These are phyloP conservation scores for Naganishia randhawae DNA, from an alignment of 768 basidiomycete species.

Conservation along the genomic window DNA sequence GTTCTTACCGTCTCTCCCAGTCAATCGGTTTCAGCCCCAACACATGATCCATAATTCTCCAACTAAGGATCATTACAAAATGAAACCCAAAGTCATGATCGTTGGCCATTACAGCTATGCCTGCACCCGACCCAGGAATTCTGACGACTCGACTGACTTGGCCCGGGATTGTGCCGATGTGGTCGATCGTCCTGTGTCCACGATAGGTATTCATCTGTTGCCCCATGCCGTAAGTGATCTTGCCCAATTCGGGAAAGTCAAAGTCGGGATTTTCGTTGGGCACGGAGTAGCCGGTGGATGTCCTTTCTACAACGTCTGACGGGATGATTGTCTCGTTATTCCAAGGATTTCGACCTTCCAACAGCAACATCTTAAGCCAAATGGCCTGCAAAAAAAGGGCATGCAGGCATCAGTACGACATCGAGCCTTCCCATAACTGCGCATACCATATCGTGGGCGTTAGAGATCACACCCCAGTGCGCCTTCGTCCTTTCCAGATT, in stretches of 20 bases:
- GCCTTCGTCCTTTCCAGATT: conserved; percentile 25
- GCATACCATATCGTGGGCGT: conserved; percentile 40
- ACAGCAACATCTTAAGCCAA: conserved; percentile 40
- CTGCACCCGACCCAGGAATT: conserved; percentile 35
- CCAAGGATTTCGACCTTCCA: conserved; percentile 11
- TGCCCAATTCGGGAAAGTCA: neutral
- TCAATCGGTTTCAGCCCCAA: conserved; percentile 24
- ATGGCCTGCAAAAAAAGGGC: conserved; percentile 27
- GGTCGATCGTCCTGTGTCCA: conserved; percentile 33
- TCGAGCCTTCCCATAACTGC: neutral
- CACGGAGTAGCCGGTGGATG: conserved; percentile 13
- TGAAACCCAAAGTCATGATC: conserved; percentile 26
- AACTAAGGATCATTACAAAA: conserved; percentile 22
- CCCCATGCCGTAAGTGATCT: conserved; percentile 38
- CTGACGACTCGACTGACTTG: conserved; percentile 32
- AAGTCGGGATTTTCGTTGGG: neutral
- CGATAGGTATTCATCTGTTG: conserved; percentile 38
- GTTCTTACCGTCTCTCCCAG: conserved; percentile 27
- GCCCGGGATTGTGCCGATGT: conserved; percentile 40
- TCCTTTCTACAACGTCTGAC: conserved; percentile 17
- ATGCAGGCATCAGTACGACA: neutral
- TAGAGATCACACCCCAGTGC: conserved; percentile 40
- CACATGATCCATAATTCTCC: conserved; percentile 24
- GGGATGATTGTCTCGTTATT: conserved; percentile 34
- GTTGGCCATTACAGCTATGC: conserved; percentile 39